Evolutionary conservation across 495 filamentous ascomycete genomes (phyloP).

Genomic region (Hamigera avellanea): DNA sequence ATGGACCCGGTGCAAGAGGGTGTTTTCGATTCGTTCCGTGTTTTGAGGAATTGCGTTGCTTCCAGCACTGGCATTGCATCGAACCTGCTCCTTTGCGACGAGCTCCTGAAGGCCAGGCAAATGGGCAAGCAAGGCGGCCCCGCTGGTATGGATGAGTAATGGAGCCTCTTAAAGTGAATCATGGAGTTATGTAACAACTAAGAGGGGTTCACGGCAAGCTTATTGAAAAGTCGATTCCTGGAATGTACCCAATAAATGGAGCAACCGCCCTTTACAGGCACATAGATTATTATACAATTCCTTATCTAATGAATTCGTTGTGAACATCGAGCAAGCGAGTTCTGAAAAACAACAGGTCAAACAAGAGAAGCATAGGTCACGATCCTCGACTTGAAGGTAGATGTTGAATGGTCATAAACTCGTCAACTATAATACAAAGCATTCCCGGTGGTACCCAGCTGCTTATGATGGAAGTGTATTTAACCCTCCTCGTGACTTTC

Average conservation of each 20-base stretch:
- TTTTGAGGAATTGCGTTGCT: constrained; percentile 83
- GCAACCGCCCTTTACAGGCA: neutral
- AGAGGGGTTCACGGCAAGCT: constrained; percentile 9
- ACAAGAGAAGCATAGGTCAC: too few relatives aligned
- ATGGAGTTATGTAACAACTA: constrained; percentile 20
- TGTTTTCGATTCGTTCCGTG: constrained; percentile 93
- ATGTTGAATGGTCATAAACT: too few relatives aligned
- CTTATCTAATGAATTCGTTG: neutral
- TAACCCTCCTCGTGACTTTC: neutral
- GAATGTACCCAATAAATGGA: constrained; percentile 21
- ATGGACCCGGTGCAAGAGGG: constrained; percentile 94
- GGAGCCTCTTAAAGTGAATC: constrained; percentile 11
- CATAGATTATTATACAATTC: too few relatives aligned
- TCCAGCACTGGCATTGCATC: constrained; percentile 91
- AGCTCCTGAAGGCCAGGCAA: constrained; percentile 93
- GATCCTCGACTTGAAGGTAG: too few relatives aligned
- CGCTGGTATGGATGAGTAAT: constrained; percentile 36
- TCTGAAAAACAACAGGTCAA: too few relatives aligned
- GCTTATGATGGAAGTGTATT: neutral
- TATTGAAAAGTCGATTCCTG: constrained; percentile 7
- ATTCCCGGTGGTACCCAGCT: too few relatives aligned
- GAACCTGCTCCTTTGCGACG: constrained; percentile 92
- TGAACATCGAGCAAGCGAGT: too few relatives aligned
- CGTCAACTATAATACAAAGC: too few relatives aligned
- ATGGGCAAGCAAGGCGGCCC: constrained; percentile 51